These are phyloP conservation scores for Penicillium ucsense DNA, from an alignment of 495 filamentous ascomycete genomes.

Conservation along the genomic window DNA sequence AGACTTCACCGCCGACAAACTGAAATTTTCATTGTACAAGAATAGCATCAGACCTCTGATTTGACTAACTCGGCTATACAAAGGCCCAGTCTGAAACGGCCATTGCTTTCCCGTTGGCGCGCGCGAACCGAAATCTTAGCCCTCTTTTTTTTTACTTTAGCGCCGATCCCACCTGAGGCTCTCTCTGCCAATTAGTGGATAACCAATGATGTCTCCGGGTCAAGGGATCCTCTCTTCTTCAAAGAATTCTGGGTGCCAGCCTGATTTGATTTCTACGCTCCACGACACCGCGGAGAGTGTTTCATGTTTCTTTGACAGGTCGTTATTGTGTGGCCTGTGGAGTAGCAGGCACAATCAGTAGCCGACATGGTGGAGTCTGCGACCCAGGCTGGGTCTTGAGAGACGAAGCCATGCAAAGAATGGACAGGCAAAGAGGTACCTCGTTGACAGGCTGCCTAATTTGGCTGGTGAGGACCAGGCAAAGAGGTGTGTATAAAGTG, in stretches of 20 bases:
- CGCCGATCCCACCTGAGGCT: not conserved
- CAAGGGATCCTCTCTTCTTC: no score
- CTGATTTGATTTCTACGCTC: no score
- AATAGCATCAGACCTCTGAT: constrained; percentile 1
- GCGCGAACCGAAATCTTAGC: constrained; percentile 12
- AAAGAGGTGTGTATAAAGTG: constrained; percentile 12
- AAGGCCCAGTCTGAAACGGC: constrained; percentile 7
- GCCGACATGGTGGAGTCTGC: constrained; percentile 5
- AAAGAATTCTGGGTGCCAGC: no score
- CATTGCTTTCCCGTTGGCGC: constrained; percentile 9
- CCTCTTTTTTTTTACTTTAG: not conserved
- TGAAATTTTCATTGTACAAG: no score
- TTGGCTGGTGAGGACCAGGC: not conserved
- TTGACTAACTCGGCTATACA: constrained; percentile 3
- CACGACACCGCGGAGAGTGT: not conserved
- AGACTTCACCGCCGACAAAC: no score
- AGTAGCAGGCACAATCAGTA: not conserved
- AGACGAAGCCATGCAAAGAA: no score
- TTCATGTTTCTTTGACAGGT: constrained; percentile 8
- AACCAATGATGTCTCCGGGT: no score
- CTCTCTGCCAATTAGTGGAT: not conserved
- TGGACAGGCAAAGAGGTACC: constrained; percentile 11
- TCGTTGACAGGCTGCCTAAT: not conserved
- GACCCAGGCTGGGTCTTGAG: no score
- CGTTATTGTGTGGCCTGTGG: constrained; percentile 9